Evolutionary conservation across 768 basidiomycete species (phyloP).

Genomic region (Termitomyces sp.): DNA sequence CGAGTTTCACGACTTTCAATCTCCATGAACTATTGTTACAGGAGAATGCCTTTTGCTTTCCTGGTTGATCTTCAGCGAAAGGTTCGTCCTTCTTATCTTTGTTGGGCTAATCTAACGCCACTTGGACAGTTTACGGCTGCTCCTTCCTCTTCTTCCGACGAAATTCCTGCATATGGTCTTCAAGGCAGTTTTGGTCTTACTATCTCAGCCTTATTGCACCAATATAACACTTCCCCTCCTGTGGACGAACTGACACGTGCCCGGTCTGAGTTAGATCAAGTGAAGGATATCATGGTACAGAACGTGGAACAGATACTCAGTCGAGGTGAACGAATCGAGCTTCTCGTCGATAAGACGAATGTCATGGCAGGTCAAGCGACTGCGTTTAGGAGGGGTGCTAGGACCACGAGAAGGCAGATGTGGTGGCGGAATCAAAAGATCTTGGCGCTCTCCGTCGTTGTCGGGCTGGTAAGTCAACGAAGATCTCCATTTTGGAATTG

Average conservation of each 20-base stretch:
- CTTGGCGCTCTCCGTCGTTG: conserved; percentile 58
- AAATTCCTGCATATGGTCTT: conserved; percentile 54
- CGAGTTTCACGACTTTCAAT: not conserved
- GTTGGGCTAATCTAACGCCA: conserved; percentile 1
- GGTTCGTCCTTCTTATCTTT: conserved; percentile 28
- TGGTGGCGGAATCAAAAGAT: conserved; percentile 85
- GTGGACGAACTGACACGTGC: conserved; percentile 86
- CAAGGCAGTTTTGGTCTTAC: conserved; percentile 69
- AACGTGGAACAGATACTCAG: conserved; percentile 96
- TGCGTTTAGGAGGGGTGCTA: conserved; percentile 85
- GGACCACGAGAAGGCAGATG: conserved; percentile 78
- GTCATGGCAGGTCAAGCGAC: conserved; percentile 91
- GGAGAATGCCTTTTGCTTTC: conserved; percentile 93
- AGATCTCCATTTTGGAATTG: conserved; percentile 2
- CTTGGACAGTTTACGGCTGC: conserved; percentile 48
- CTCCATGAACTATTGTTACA: conserved; percentile 20
- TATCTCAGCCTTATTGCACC: conserved; percentile 72
- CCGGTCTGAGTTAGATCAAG: conserved; percentile 80
- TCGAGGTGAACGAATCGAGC: conserved; percentile 91
- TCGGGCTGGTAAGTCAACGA: conserved; percentile 52
- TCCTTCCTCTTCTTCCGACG: conserved; percentile 54
- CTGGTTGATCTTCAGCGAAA: conserved; percentile 80
- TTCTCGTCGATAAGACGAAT: conserved; percentile 96
- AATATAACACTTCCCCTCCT: conserved; percentile 86
- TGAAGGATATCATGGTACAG: conserved; percentile 98